Percentiles rank a stretch among this genome's conserved stretches.
Conservation (phyloP, 2,329 filamentous ascomycete genomes). For the Arthroderma sp. region DNA sequence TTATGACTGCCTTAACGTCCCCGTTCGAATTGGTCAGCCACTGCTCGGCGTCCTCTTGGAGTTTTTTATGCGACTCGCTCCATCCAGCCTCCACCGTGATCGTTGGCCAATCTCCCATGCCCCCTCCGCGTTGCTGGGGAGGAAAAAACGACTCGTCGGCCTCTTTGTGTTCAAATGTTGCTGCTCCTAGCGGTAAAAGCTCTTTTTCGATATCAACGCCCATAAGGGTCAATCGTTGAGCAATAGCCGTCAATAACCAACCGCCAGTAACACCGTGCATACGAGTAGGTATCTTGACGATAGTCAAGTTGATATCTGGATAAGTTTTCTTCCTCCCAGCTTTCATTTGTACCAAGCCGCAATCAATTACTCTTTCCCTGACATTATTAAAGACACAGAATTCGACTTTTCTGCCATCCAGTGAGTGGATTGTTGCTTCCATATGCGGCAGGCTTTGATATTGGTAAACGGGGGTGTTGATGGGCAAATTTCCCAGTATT, state of each 20-base stretch:
- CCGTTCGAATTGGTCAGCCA: slow-evolving; percentile 2
- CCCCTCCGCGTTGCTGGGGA: neutral
- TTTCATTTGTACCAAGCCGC: neutral
- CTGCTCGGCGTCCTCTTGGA: neutral
- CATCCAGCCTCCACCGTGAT: slow-evolving; percentile 1
- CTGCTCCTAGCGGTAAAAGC: no score
- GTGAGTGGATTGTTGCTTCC: slow-evolving; percentile 2
- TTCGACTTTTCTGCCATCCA: slow-evolving; percentile 1
- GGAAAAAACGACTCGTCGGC: slow-evolving; percentile 1
- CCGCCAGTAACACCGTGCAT: slow-evolving; percentile 2
- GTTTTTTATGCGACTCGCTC: neutral
- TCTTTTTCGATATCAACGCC: no score
- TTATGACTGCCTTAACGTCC: slow-evolving; percentile 2
- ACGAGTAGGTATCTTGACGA: slow-evolving; percentile 1
- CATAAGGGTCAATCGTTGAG: no score
- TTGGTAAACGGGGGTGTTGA: slow-evolving; percentile 4
- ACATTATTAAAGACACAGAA: slow-evolving; percentile 6
- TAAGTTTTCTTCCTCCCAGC: neutral
- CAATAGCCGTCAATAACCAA: neutral
- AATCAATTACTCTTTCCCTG: neutral
- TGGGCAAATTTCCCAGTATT: neutral
- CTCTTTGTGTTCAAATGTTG: slow-evolving; percentile 3
- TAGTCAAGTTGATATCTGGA: neutral
- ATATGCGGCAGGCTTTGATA: slow-evolving; percentile 6
- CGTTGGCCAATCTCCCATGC: slow-evolving; percentile 3